Evolutionary conservation across 495 filamentous ascomycete genomes (phyloP).

Genomic region (Annulohypoxylon moriforme): DNA sequence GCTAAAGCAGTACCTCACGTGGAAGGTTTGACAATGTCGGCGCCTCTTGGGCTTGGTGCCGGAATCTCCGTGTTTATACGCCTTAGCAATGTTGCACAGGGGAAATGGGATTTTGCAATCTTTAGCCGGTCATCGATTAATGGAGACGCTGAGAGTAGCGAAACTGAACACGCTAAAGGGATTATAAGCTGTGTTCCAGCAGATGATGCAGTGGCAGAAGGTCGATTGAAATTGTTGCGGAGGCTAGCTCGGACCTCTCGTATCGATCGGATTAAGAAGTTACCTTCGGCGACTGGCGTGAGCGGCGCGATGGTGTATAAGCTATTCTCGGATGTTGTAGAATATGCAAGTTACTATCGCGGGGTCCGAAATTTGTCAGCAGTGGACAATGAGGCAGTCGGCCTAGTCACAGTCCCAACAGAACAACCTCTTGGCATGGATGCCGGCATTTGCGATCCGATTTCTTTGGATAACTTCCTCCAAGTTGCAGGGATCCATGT

Average conservation of each 20-base stretch:
- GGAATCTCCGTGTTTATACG: not conserved
- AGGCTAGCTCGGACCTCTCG: not conserved
- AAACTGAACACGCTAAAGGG: not conserved
- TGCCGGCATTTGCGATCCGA: conserved; percentile 3
- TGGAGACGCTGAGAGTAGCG: not conserved
- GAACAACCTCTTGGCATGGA: not conserved
- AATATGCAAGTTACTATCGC: conserved; percentile 4
- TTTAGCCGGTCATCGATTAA: not conserved
- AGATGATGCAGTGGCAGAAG: not conserved
- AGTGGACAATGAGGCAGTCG: conserved; percentile 8
- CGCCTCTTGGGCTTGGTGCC: conserved; percentile 2
- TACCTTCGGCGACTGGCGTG: conserved; percentile 1
- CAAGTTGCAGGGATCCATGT: conserved; percentile 13
- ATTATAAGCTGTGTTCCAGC: not conserved
- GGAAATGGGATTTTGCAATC: not conserved
- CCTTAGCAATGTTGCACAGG: not conserved
- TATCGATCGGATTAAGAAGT: conserved; percentile 2
- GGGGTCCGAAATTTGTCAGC: conserved; percentile 4
- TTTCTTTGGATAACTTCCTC: conserved; percentile 5
- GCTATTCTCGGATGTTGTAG: conserved; percentile 6
- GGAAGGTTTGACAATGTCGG: not conserved
- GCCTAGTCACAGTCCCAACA: not conserved
- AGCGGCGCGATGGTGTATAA: conserved; percentile 10
- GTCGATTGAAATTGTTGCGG: conserved; percentile 1
- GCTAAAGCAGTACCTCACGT: not conserved